phyloP scores from a whole-genome alignment of 2,329 filamentous ascomycete genomes.

The Seiridium unicorne region DNA sequence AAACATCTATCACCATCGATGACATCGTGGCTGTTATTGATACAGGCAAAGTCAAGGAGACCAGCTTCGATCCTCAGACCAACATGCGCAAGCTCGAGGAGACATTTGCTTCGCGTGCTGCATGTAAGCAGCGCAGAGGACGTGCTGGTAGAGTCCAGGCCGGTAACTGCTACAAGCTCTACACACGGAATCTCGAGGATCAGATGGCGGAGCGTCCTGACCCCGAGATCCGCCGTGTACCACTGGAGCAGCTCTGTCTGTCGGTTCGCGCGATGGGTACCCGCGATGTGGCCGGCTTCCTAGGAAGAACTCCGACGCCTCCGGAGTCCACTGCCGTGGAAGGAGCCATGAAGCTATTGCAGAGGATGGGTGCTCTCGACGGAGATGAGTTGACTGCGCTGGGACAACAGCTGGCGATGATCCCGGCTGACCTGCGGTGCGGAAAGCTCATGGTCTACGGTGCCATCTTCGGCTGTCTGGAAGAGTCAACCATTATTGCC shows the following conservation, averaged over 20 bases:
- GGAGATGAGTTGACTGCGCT: slow-evolving; percentile 85
- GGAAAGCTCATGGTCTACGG: slow-evolving; percentile 96
- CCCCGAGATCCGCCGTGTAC: slow-evolving; percentile 89
- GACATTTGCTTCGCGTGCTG: slow-evolving; percentile 90
- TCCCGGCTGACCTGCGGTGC: slow-evolving; percentile 88
- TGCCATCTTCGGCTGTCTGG: slow-evolving; percentile 87
- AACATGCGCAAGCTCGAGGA: slow-evolving; percentile 95
- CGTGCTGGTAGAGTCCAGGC: slow-evolving; percentile 90
- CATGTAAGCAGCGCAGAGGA: slow-evolving; percentile 90
- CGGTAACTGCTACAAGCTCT: slow-evolving; percentile 93
- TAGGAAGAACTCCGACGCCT: slow-evolving; percentile 84
- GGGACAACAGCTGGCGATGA: slow-evolving; percentile 90
- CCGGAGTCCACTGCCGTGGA: slow-evolving; percentile 84
- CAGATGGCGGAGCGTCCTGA: slow-evolving; percentile 88
- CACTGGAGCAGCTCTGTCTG: slow-evolving; percentile 89
- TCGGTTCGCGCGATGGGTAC: slow-evolving; percentile 96
- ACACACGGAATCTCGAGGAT: slow-evolving; percentile 79
- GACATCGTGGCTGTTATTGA: slow-evolving; percentile 97
- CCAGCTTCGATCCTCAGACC: slow-evolving; percentile 84
- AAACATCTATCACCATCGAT: slow-evolving; percentile 98
- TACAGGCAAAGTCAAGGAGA: slow-evolving; percentile 93
- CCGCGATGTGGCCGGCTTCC: slow-evolving; percentile 74
- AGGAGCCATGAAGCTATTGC: slow-evolving; percentile 75
- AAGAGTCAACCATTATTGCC: slow-evolving; percentile 84
- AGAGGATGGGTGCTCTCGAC: slow-evolving; percentile 84